A percentile compares a stretch with the other conserved stretches of the same genome.
These are phyloP conservation scores for Schizosaccharomyces cryophilus DNA, from an alignment of 805 yeast species.

Conservation along the genomic window DNA sequence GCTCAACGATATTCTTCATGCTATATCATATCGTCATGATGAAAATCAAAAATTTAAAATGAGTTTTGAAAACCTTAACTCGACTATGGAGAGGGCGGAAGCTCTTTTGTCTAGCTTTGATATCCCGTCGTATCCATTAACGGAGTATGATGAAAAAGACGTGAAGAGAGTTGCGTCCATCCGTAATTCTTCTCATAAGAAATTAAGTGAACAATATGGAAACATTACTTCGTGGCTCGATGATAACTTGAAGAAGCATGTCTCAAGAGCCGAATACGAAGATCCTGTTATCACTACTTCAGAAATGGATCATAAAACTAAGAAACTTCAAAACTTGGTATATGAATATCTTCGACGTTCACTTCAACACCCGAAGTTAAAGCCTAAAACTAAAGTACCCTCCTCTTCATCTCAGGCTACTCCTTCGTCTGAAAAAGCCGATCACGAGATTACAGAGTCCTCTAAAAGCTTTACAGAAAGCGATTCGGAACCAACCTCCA, in stretches of 20 bases:
- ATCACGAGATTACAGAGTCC: background rate
- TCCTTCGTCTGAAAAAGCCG: background rate
- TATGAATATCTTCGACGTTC: background rate
- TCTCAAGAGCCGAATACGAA: background rate
- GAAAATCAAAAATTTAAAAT: background rate
- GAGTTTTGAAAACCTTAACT: slow-evolving; percentile 5
- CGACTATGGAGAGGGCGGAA: background rate
- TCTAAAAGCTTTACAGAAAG: no score
- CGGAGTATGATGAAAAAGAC: background rate
- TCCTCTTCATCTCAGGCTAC: background rate
- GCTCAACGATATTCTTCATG: background rate
- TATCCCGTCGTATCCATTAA: background rate
- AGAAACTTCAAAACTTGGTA: background rate
- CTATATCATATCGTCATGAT: background rate
- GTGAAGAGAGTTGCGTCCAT: background rate
- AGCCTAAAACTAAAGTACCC: background rate
- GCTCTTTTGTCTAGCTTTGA: background rate
- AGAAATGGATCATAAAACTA: background rate
- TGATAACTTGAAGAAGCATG: background rate
- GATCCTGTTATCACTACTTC: background rate
- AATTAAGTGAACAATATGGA: background rate
- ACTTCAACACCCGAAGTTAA: background rate
- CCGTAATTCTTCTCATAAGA: background rate
- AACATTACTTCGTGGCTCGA: background rate
- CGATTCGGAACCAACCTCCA: no score